A percentile compares a stretch with the other conserved stretches of the same genome.
phyloP scores from a whole-genome alignment of 163 green algal species.

The Chloroidium sp. region DNA sequence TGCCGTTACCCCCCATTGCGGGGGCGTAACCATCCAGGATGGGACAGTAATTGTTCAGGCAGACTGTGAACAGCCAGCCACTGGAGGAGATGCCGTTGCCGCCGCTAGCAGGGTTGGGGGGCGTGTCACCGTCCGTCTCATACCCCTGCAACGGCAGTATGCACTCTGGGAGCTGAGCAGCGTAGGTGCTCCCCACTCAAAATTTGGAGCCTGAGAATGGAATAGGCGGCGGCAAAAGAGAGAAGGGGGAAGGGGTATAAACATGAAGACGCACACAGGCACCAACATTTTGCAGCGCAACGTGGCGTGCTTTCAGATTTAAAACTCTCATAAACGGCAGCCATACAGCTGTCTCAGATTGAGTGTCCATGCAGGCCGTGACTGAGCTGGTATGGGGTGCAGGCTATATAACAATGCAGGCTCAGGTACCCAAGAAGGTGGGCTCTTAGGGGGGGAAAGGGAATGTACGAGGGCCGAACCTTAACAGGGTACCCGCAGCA shows the following conservation, averaged over 20 bases:
- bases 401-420: background rate
- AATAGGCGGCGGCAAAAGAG: background rate
- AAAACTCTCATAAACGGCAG: too few relatives aligned
- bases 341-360: background rate
- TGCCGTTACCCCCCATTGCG: background rate
- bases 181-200: background rate
- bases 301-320: too few relatives aligned
- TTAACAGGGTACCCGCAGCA: conserved; percentile 2
- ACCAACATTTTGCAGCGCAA: background rate
- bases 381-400: background rate
- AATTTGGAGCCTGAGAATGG: background rate
- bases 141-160: background rate
- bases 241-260: background rate
- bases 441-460: background rate
- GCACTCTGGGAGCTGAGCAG: background rate
- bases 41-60: background rate
- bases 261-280: background rate
- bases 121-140: too few relatives aligned
- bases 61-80: conserved; percentile 11
- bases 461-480: background rate
- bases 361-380: background rate
- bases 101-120: background rate
- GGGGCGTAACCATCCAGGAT: background rate
- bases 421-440: background rate
- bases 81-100: conserved; percentile 3